These are phyloP conservation scores for Globisporangium carolinianum DNA, from an alignment of 352 stramenopile genomes.

Conservation along the genomic window DNA sequence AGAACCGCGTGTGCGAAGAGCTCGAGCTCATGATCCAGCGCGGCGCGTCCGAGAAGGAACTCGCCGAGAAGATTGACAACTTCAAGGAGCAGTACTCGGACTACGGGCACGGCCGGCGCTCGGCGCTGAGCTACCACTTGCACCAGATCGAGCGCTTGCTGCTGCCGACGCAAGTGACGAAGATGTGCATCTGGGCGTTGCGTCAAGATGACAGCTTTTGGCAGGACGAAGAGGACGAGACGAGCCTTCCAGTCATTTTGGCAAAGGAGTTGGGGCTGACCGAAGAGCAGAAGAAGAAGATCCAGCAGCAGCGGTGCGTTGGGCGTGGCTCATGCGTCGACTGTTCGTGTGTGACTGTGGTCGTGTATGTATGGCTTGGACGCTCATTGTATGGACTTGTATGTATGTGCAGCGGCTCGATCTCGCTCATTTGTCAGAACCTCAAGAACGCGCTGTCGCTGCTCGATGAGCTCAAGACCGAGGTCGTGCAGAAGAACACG, in stretches of 20 bases:
- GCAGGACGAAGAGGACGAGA: slow-evolving; percentile 86
- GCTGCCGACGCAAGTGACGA: slow-evolving; percentile 92
- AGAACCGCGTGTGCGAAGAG: slow-evolving; percentile 78
- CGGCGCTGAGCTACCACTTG: slow-evolving; percentile 85
- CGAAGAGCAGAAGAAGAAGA: slow-evolving; percentile 90
- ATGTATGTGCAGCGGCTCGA: slow-evolving; percentile 23
- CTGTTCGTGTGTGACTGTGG: not conserved
- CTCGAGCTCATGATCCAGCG: slow-evolving; percentile 80
- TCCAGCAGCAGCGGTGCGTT: slow-evolving; percentile 86
- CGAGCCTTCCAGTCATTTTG: slow-evolving; percentile 86
- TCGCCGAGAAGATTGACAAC: slow-evolving; percentile 94
- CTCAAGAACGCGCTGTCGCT: slow-evolving; percentile 82
- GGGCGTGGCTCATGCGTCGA: not conserved
- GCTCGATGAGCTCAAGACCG: slow-evolving; percentile 83
- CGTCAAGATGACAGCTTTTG: slow-evolving; percentile 88
- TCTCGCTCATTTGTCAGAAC: slow-evolving; percentile 84
- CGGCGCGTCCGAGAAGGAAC: slow-evolving; percentile 73
- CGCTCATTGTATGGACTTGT: not conserved
- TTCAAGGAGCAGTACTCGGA: slow-evolving; percentile 91
- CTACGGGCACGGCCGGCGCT: slow-evolving; percentile 89
- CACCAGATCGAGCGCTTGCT: slow-evolving; percentile 92
- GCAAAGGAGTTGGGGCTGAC: slow-evolving; percentile 86
- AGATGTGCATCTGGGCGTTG: slow-evolving; percentile 90
- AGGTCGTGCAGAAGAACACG: slow-evolving; percentile 89
- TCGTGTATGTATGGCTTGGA: not conserved